Conservation (phyloP, 768 basidiomycete species). For the Royoungia palumana region DNA sequence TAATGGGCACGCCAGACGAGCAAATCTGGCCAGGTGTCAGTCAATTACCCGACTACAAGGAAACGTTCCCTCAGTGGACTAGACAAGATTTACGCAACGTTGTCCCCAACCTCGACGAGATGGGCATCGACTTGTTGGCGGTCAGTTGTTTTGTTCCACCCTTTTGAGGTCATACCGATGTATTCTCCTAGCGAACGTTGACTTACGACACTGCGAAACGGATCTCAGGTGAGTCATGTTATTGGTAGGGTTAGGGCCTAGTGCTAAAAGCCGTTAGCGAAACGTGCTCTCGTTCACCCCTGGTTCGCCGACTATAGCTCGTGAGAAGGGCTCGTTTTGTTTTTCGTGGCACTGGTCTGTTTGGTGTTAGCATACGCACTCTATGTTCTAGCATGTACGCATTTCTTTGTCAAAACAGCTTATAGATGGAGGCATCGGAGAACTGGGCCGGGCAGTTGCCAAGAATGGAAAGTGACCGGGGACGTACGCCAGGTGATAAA, state of each 20-base stretch:
- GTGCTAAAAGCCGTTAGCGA: conserved; percentile 38
- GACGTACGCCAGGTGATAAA: conserved; percentile 28
- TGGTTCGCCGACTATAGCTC: conserved; percentile 50
- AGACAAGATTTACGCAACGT: conserved; percentile 63
- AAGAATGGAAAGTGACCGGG: conserved; percentile 23
- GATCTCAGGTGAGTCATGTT: conserved; percentile 69
- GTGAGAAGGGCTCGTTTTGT: conserved; percentile 13
- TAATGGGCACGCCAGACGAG: conserved; percentile 93
- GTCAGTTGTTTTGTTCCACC: conserved; percentile 33
- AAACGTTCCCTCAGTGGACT: conserved; percentile 95
- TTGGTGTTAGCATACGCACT: conserved; percentile 20
- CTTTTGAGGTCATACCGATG: background rate
- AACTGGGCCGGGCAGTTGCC: conserved; percentile 21
- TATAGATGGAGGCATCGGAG: conserved; percentile 1
- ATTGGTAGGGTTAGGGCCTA: background rate
- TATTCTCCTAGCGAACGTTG: conserved; percentile 50
- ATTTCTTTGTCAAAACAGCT: background rate
- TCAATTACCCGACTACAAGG: conserved; percentile 89
- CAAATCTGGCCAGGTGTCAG: conserved; percentile 89
- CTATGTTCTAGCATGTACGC: conserved; percentile 24
- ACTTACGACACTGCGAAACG: conserved; percentile 89
- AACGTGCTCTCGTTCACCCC: conserved; percentile 51
- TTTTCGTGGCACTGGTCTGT: conserved; percentile 4
- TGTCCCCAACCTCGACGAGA: conserved; percentile 70
- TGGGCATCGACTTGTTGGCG: conserved; percentile 78